Evolutionary conservation across 768 basidiomycete species (phyloP).

Genomic region (Russula foetens): DNA sequence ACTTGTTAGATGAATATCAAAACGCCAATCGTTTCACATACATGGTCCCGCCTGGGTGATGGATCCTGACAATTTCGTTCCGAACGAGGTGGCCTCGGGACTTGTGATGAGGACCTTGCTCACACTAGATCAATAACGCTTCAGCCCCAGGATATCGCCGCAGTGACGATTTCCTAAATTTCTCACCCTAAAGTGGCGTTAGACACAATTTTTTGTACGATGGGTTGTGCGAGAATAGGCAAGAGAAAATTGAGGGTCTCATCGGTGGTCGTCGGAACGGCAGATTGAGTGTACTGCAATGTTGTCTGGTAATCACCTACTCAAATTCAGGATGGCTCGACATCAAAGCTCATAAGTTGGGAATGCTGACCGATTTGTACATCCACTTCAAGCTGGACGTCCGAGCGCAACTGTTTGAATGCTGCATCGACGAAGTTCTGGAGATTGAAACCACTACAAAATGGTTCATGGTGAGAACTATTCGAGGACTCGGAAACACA

Average conservation of each 20-base stretch:
- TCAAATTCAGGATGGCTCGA: neutral
- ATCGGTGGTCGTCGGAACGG: conserved; percentile 54
- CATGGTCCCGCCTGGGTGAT: conserved; percentile 69
- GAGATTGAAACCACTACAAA: conserved; percentile 48
- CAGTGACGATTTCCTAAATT: neutral
- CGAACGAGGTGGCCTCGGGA: conserved; percentile 49
- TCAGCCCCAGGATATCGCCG: neutral
- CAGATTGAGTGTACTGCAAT: conserved; percentile 49
- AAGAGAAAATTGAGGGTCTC: conserved; percentile 53
- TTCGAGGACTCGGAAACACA: neutral
- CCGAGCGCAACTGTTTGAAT: conserved; percentile 55
- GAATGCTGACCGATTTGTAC: conserved; percentile 45
- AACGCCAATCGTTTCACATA: conserved; percentile 28
- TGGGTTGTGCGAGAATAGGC: conserved; percentile 62
- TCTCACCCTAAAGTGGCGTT: conserved; percentile 46
- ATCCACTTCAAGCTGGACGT: conserved; percentile 46
- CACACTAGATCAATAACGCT: conserved; percentile 31
- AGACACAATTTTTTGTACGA: conserved; percentile 63
- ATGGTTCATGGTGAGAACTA: neutral
- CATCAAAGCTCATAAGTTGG: neutral
- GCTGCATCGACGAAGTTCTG: conserved; percentile 55
- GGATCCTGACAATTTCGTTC: conserved; percentile 47
- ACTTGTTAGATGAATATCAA: neutral
- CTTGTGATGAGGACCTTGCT: conserved; percentile 53
- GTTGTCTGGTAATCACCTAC: conserved; percentile 57